A percentile compares a stretch with the other conserved stretches of the same genome.
Evolutionary conservation across 108 stramenopile species (phyloP).

Genomic region (Mayamaea pseudoterrestris): DNA sequence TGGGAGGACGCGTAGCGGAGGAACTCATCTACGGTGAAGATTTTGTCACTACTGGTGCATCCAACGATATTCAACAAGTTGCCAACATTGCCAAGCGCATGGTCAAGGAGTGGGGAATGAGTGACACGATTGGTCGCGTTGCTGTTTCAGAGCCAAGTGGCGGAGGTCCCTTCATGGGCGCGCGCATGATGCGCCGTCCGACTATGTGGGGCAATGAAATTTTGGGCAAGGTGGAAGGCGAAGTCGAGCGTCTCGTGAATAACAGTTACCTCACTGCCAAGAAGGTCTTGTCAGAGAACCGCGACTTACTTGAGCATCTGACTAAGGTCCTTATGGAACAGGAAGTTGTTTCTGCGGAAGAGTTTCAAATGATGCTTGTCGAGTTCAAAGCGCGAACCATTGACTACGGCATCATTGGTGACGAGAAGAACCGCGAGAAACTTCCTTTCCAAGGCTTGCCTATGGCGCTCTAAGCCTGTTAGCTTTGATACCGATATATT

Average conservation of each 20-base stretch:
- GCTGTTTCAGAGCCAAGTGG: slow-evolving; percentile 50
- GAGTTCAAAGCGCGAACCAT: slow-evolving; percentile 63
- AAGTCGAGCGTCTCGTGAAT: slow-evolving; percentile 91
- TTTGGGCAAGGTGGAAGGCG: slow-evolving; percentile 60
- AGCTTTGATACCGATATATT: too few species aligned
- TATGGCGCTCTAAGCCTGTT: slow-evolving; percentile 27
- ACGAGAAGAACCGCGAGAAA: slow-evolving; percentile 49
- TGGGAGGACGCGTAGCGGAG: slow-evolving; percentile 96
- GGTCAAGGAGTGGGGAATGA: slow-evolving; percentile 97
- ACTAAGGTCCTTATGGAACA: slow-evolving; percentile 70
- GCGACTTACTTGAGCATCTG: slow-evolving; percentile 72
- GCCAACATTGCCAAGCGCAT: slow-evolving; percentile 89
- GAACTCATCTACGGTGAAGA: slow-evolving; percentile 94
- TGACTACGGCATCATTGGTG: slow-evolving; percentile 63
- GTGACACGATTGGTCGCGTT: slow-evolving; percentile 81
- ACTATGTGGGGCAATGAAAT: slow-evolving; percentile 74
- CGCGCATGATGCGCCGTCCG: slow-evolving; percentile 39
- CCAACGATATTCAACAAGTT: slow-evolving; percentile 94
- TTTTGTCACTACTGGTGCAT: slow-evolving; percentile 92
- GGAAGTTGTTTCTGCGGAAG: slow-evolving; percentile 88
- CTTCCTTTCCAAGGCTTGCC: slow-evolving; percentile 77
- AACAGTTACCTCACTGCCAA: slow-evolving; percentile 85
- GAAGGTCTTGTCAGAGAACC: slow-evolving; percentile 72
- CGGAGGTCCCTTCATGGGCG: slow-evolving; percentile 69
- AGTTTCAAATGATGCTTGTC: slow-evolving; percentile 88